Base-by-base conservation (phyloP, 2,329 filamentous ascomycete species). In the Ceratocystis huliohia region DNA sequence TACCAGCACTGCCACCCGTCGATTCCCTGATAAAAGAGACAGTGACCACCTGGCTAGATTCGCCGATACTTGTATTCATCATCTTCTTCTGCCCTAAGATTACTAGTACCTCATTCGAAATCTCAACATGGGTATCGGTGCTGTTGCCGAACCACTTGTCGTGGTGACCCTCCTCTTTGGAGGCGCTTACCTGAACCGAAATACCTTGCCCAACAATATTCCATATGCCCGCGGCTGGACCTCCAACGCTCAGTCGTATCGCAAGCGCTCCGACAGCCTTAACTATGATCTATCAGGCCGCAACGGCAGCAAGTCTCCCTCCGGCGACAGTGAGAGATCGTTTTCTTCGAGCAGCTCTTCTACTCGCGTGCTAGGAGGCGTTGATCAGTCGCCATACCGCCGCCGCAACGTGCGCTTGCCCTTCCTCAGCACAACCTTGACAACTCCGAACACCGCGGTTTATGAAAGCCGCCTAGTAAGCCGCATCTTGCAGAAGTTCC, bases 401-500 rank as follows among this genome's bases (percentile, higher is more conserved):
- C 68, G 67, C 41, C 68, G 69, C 50, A 66, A 65, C 44, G 57
- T 70, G 50, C 68, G 61, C 63, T 17, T 71, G 59, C 70, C 71
- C 33, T 66, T 69, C 3, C 69, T 70, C 65, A 68, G 70, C 64
- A 78, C 73, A 61, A 75, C 79, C 41, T 76, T 88, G 22, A 76
- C 76, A 5, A 82, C 83, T 20, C 85, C 86, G 1, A 86, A 88
- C 73, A 87, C 85, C 0, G 76, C 76, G 48, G 76, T 82, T 5
- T 87, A 86, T 71, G 78, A 81, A 69, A 79, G 82, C 68, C 81
- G 82, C 61, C 74, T 86, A 13, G 76, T 88, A 63, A 88, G 84
- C 72, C 79, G 86, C 3, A 70, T 90, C 45, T 78, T 90, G 15
- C 79, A 79, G 67, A 86, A 83, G 72, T 84, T 88, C 70, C 88